phyloP scores from a whole-genome alignment of 192 early-diverging fungal genomes.

The Podila verticillata region DNA sequence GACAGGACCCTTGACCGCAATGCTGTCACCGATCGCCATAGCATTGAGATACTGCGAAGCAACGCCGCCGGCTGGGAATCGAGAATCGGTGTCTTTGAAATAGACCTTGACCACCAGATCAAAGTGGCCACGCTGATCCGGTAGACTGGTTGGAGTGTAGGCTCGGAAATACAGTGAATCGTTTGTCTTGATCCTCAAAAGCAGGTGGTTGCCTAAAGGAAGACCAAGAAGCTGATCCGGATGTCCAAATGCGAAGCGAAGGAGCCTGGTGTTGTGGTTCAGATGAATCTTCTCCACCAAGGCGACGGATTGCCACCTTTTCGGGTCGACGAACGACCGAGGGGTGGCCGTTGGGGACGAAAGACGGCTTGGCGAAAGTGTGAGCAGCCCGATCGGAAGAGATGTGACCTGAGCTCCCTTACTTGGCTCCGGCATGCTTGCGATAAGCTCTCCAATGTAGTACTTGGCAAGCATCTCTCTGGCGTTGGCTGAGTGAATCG shows the following conservation, averaged over 20 bases:
- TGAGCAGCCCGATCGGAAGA: neutral
- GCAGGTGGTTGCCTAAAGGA: conserved; percentile 68
- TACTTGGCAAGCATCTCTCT: conserved; percentile 74
- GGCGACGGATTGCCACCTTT: conserved; percentile 50
- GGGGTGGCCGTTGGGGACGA: neutral
- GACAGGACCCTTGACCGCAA: conserved; percentile 87
- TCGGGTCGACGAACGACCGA: conserved; percentile 43
- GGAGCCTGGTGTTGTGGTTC: conserved; percentile 55
- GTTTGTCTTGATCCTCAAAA: conserved; percentile 58
- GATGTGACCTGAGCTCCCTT: neutral
- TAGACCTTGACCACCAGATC: conserved; percentile 89
- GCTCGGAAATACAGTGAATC: conserved; percentile 77
- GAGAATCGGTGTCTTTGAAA: conserved; percentile 23
- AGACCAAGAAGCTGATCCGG: conserved; percentile 64
- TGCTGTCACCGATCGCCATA: conserved; percentile 75
- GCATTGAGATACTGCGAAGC: conserved; percentile 73
- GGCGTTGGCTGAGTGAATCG: conserved; percentile 90
- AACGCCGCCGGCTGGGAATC: conserved; percentile 59
- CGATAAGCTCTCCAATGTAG: conserved; percentile 72
- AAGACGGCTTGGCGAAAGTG: neutral
- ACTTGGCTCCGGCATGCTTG: conserved; percentile 2
- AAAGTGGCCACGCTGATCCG: conserved; percentile 70
- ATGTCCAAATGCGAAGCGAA: conserved; percentile 65
- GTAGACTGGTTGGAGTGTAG: conserved; percentile 79
- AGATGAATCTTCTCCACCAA: conserved; percentile 51